Conservation (phyloP, 1,139 yeast species). For the Kodamaea ohmeri region DNA sequence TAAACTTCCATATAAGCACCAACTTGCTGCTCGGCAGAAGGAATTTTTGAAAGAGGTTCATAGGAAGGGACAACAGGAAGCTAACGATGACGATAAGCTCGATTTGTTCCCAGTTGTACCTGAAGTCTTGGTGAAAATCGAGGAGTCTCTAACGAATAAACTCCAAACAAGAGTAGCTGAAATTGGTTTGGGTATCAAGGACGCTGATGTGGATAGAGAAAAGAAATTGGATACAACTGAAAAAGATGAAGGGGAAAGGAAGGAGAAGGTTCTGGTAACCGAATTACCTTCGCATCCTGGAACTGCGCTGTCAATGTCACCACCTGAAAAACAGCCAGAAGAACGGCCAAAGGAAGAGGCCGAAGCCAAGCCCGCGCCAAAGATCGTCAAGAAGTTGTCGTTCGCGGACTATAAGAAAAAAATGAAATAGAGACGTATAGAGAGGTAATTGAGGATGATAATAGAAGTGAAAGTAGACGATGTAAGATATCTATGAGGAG, state of each 20-base stretch:
- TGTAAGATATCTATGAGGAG: too few species aligned
- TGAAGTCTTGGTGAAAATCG: constrained; percentile 25
- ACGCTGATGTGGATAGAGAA: not conserved
- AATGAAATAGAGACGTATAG: constrained; percentile 36
- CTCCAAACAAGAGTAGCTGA: constrained; percentile 12
- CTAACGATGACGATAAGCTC: constrained; percentile 1
- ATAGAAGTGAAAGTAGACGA: not conserved
- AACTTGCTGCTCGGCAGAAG: constrained; percentile 18
- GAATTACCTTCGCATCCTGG: not conserved
- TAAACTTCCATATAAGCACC: constrained; percentile 25
- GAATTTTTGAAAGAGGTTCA: constrained; percentile 12
- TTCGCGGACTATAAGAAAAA: constrained; percentile 82
- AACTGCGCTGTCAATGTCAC: not conserved
- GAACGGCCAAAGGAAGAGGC: not conserved
- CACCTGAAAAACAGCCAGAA: not conserved
- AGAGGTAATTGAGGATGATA: not conserved
- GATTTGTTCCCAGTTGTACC: constrained; percentile 22
- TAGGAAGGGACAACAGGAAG: not conserved
- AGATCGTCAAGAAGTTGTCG: constrained; percentile 63
- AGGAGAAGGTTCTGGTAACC: constrained; percentile 1
- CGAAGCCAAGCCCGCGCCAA: constrained; percentile 15
- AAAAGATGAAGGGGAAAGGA: constrained; percentile 3
- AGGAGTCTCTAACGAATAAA: constrained; percentile 25
- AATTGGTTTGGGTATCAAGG: constrained; percentile 12
- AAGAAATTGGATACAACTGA: constrained; percentile 4